A percentile compares a stretch with the other conserved stretches of the same genome.
phyloP scores from a whole-genome alignment of 345 rosid species.

The Orychophragmus violaceus region DNA sequence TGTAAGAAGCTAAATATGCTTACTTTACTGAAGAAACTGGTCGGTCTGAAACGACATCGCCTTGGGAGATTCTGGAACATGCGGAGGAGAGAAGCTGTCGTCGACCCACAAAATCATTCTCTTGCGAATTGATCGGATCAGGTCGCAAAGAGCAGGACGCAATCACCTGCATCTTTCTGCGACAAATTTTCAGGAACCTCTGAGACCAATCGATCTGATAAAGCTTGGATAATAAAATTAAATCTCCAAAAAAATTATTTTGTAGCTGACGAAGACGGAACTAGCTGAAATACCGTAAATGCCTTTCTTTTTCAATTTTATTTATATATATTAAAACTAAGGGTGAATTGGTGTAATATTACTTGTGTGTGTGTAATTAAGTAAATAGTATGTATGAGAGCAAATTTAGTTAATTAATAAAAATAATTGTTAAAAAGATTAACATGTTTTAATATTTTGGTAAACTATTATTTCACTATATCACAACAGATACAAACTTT shows the following conservation, averaged over 20 bases:
- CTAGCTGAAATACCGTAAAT: background rate
- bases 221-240: background rate
- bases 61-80: constrained; percentile 30
- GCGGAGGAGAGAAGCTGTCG: constrained; percentile 36
- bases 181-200: background rate
- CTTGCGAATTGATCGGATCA: constrained; percentile 1
- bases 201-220: constrained; percentile 9
- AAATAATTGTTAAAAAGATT: no score
- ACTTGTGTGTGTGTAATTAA: no score
- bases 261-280: background rate
- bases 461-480: no score
- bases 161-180: constrained; percentile 37
- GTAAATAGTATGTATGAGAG: no score
- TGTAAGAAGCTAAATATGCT: background rate
- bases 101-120: constrained; percentile 31
- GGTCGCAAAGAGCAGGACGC: constrained; percentile 35
- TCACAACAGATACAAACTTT: no score
- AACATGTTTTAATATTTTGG: no score
- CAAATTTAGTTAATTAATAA: no score
- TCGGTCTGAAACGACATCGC: constrained; percentile 19
- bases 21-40: constrained; percentile 36
- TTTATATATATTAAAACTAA: no score
- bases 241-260: background rate
- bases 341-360: no score
- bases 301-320: no score